Conservation (phyloP, 768 basidiomycete genomes). For the Termitomyces sp. region DNA sequence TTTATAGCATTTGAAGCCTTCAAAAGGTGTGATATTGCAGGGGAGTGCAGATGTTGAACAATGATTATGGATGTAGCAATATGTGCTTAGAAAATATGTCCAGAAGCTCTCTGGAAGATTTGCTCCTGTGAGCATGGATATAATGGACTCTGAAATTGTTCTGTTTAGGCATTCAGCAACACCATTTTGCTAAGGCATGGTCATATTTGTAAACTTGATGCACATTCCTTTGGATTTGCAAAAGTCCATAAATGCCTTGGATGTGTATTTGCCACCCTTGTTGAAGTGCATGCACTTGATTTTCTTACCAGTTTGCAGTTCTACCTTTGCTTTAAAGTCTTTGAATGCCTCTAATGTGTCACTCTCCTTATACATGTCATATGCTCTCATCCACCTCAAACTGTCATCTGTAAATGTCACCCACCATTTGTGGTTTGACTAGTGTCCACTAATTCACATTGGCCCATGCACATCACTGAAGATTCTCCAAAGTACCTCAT, state of each 20-base stretch:
- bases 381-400: too few species aligned
- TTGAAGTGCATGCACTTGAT: background rate
- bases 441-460: too few species aligned
- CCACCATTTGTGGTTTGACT: too few species aligned
- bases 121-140: background rate
- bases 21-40: background rate
- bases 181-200: slow-evolving; percentile 33
- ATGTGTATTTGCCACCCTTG: background rate
- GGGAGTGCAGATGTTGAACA: background rate
- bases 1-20: background rate
- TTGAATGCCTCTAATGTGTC: too few species aligned
- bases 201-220: background rate
- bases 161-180: slow-evolving; percentile 38
- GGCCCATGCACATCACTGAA: too few species aligned
- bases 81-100: background rate
- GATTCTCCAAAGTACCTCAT: too few species aligned
- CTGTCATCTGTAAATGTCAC: too few species aligned
- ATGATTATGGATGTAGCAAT: slow-evolving; percentile 5
- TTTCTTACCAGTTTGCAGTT: background rate
- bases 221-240: background rate
- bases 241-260: too few species aligned
- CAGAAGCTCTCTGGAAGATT: slow-evolving; percentile 6
- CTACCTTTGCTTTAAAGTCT: too few species aligned
- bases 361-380: too few species aligned
- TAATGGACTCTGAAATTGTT: slow-evolving; percentile 29